Evolutionary conservation across 495 filamentous ascomycete genomes (phyloP), one percentile per base, ranked within the genome.

Genomic region (Penicillium fimorum): DNA sequence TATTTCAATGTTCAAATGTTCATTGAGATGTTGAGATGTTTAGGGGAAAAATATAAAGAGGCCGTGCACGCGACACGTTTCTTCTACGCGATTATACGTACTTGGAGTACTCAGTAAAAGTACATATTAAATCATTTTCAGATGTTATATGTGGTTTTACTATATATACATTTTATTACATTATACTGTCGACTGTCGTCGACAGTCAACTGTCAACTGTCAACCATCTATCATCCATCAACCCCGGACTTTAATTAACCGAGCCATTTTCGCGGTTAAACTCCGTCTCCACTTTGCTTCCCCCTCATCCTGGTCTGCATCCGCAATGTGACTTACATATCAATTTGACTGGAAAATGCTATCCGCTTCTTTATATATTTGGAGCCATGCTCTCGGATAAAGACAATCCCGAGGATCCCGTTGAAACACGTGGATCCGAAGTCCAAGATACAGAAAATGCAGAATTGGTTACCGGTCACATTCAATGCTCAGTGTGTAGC

Each of bases 401-500:
- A 41, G 64, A 66, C 47, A 60, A 69, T 53, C 58, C 61, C 43
- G n/a, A 38, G 13, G 33, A 37, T 37, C 6, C 33, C 33, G 33
- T 6, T 37, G 33, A n/a, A 37, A 37, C 33, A 17, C n/a, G 8
- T 17, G 35, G 35, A 8, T 38, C n/a, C 35, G n/a, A 52, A 35
- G 20, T 41, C 41, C 32, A 47, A 42, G 48, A 42, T 22, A 32
- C 41, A 48, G 58, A 57, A 7, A 59, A 57, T 55, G 49, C 54
- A 52, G 67, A 60, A 29, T 57, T 67, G 30, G 27, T 33, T 33
- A 49, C 65, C 12, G 64, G 66, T 12, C 71, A 70, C 45, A 64
- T 66, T 2, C 69, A 75, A 68, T 84, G 82, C 54, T 70, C 73
- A 5, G 69, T 77, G 30, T 84, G 82, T 50, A 68, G 75, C 43